These are phyloP conservation scores for Drechslera avenae DNA, from an alignment of 2,329 filamentous ascomycete genomes.

Conservation along the genomic window DNA sequence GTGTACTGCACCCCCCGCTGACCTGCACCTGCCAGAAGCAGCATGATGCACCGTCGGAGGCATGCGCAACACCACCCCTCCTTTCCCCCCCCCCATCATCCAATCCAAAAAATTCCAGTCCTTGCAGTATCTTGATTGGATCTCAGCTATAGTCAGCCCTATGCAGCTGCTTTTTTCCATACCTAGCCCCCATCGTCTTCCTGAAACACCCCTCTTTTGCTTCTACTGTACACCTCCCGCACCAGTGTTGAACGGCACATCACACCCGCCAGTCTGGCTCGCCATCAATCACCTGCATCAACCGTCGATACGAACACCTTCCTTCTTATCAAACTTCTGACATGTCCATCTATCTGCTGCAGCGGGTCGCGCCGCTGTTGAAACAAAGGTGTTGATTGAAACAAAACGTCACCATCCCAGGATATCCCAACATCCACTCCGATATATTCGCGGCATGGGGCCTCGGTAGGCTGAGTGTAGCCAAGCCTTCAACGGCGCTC, in stretches of 20 bases:
- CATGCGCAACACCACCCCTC: neutral
- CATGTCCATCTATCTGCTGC: slow-evolving; percentile 14
- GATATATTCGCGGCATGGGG: neutral
- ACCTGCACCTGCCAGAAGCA: neutral
- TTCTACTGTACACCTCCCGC: neutral
- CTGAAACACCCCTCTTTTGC: slow-evolving; percentile 3
- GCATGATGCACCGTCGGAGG: neutral
- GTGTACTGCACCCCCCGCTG: too few relatives aligned
- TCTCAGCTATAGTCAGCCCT: neutral
- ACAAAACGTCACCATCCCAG: slow-evolving; percentile 19
- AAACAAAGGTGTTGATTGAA: slow-evolving; percentile 23
- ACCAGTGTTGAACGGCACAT: slow-evolving; percentile 6
- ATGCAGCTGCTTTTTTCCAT: neutral
- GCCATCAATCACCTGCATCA: slow-evolving; percentile 14
- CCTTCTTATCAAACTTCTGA: slow-evolving; percentile 26
- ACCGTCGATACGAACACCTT: slow-evolving; percentile 16
- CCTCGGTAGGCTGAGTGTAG: neutral
- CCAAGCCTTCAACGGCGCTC: neutral
- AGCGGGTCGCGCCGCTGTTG: slow-evolving; percentile 21
- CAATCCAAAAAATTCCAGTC: neutral
- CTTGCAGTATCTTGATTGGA: neutral
- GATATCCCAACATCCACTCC: slow-evolving; percentile 5
- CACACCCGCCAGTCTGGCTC: neutral
- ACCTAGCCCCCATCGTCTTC: neutral
- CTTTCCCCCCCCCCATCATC: neutral